Base-by-base conservation (phyloP, 495 filamentous ascomycete species). In the Penicillium malachiteum region DNA sequence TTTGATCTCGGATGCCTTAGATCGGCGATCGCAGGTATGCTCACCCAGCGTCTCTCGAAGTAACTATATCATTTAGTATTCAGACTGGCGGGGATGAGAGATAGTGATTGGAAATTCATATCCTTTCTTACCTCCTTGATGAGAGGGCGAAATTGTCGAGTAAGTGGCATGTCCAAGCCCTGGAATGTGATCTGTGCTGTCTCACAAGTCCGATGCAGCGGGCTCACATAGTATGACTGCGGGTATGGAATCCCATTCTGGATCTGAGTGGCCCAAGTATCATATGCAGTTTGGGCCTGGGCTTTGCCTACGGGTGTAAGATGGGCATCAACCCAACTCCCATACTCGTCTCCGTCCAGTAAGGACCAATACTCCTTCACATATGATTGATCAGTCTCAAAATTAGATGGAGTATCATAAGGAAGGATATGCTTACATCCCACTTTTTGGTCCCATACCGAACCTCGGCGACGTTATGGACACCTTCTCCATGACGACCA, bases 21-120 rank as follows among this genome's bases (percentile, higher is more conserved):
- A 81, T 0, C 91, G 81, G 5, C 81, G 80, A 69, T 96, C 91
- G 72, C 91, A 96, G 7, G 90, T 94, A 66, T 95, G 91, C 32
- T 84, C 74, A 16, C 86, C 84, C 52, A 92, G 80, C 1, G 83
- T 81, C 68, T 96, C 91, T 32, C 91, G 82, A 41, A 94, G 69
- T 16, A 84, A 69, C 72, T 76, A 41, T 16, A 2, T 9, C 10
- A 18, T 11, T 0, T 13, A 35, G 37, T 17, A 51, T 14, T 9
- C 7, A n/a, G 14, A 16, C 11, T 17, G 5, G 16, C 11, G 1
- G 13, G n/a, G 6, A 6, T 48, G 30, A 11, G 32, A 41, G 13
- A 32, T 16, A 31, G 5, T 39, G 5, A 9, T 31, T 35, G 13
- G 12, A 35, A 7, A 30, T 42, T 45, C 12, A 43, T 5, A 35